Conservation (phyloP, 768 basidiomycete species). For the Ramaria rubella region DNA sequence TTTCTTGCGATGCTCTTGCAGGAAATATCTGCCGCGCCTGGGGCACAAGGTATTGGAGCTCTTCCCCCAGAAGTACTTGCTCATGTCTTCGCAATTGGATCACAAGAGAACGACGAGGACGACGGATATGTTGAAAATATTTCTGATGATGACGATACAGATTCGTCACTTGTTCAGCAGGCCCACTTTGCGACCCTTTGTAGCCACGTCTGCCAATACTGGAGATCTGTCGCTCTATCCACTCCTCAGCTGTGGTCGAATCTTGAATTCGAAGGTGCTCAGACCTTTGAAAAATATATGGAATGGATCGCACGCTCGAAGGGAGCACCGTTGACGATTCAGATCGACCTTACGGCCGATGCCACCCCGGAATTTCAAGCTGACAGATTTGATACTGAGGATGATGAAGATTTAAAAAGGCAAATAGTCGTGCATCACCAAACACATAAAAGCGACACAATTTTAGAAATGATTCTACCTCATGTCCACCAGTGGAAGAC, state of each 20-base stretch:
- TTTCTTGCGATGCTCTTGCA: too few relatives aligned
- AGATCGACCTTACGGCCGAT: neutral
- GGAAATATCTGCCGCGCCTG: too few relatives aligned
- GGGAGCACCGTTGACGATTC: neutral
- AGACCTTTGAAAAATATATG: neutral
- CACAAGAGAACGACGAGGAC: neutral
- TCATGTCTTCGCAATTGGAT: constrained; percentile 5
- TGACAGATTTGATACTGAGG: neutral
- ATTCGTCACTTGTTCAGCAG: neutral
- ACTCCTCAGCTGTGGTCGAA: constrained; percentile 6
- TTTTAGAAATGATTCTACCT: neutral
- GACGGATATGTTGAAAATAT: neutral
- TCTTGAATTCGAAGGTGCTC: neutral
- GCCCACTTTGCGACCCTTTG: constrained; percentile 2
- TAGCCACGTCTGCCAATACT: constrained; percentile 8
- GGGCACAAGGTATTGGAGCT: neutral
- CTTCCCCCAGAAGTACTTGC: constrained; percentile 4
- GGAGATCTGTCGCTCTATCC: neutral
- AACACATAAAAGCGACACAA: neutral
- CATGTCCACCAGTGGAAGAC: constrained; percentile 3
- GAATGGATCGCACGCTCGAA: constrained; percentile 1
- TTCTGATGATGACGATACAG: neutral
- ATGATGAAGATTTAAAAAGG: neutral
- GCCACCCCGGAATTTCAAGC: neutral
- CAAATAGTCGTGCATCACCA: neutral